Conservation (phyloP, 78 protist species). For the Diacronema lutheri region DNA sequence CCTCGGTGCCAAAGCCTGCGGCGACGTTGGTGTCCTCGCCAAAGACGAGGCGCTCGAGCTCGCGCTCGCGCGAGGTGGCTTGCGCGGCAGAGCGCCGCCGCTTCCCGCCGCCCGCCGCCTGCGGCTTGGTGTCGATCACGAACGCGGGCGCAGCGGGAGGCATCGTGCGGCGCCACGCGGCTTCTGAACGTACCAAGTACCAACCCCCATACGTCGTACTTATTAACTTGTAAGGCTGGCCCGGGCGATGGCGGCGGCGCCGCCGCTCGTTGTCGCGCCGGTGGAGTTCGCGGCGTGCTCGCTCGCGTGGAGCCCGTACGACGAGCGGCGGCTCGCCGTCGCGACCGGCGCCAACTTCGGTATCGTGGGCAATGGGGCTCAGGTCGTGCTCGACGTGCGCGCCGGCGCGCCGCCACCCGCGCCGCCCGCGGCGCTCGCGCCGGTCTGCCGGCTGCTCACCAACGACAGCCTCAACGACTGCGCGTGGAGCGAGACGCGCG, state of each 20-base stretch:
- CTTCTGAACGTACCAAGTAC: no score
- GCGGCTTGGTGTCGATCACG: no score
- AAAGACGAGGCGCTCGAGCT: neutral
- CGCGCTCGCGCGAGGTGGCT: no score
- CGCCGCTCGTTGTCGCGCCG: no score
- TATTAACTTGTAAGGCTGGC: no score
- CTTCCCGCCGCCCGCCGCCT: no score
- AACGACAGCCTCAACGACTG: constrained; percentile 72
- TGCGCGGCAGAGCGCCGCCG: no score
- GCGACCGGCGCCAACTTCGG: constrained; percentile 79
- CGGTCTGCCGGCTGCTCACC: neutral
- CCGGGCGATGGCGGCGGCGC: no score
- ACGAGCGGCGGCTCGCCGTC: constrained; percentile 37
- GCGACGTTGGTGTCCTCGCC: neutral
- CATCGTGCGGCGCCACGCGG: no score
- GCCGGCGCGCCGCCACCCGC: neutral
- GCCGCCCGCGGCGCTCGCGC: neutral
- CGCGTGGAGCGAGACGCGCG: constrained; percentile 73
- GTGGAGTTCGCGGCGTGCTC: neutral
- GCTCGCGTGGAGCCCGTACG: constrained; percentile 65
- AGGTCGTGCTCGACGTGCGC: constrained; percentile 44
- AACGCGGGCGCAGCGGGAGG: no score
- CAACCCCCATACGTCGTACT: no score
- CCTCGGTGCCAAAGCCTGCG: no score
- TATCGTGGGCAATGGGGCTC: constrained; percentile 76